These are phyloP conservation scores for Camelina neglecta DNA, from an alignment of 345 rosid genomes.

Conservation along the genomic window DNA sequence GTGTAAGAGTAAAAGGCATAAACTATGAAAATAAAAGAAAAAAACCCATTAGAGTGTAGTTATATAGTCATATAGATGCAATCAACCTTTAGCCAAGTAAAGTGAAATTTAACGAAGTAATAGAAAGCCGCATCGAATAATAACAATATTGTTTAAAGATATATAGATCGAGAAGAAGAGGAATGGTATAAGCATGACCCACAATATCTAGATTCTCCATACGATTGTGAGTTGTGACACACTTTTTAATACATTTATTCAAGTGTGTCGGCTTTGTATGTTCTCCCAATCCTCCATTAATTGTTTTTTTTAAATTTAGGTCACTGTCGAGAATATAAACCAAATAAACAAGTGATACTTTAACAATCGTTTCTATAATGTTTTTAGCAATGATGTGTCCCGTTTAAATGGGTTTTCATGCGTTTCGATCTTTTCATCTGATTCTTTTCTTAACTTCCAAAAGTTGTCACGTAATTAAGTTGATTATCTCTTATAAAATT, in stretches of 20 bases:
- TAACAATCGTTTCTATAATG: slow-evolving; percentile 10
- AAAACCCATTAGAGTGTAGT: background rate
- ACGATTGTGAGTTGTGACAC: slow-evolving; percentile 24
- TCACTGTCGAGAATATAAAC: slow-evolving; percentile 39
- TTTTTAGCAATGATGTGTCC: slow-evolving; percentile 19
- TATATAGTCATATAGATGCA: background rate
- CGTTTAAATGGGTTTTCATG: background rate
- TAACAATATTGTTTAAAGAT: background rate
- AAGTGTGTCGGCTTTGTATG: slow-evolving; percentile 25
- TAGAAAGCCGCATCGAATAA: slow-evolving; percentile 2
- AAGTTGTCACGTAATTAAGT: background rate
- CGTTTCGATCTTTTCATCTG: slow-evolving; percentile 18
- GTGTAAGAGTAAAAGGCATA: slow-evolving; percentile 5
- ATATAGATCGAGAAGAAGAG: slow-evolving; percentile 18
- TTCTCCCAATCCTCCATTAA: slow-evolving; percentile 40
- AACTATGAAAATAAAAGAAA: background rate
- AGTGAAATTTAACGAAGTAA: too few relatives aligned
- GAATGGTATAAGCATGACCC: slow-evolving; percentile 31
- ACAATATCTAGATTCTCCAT: slow-evolving; percentile 41
- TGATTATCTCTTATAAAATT: background rate
- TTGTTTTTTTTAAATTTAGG: slow-evolving; percentile 4
- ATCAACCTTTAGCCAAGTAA: background rate
- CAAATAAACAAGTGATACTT: slow-evolving; percentile 27
- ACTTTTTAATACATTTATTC: slow-evolving; percentile 1
- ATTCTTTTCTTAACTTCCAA: slow-evolving; percentile 8